A percentile compares a stretch with the other conserved stretches of the same genome.
Evolutionary conservation across 2,329 filamentous ascomycete genomes (phyloP).

Genomic region (Hypoxylon sp.): DNA sequence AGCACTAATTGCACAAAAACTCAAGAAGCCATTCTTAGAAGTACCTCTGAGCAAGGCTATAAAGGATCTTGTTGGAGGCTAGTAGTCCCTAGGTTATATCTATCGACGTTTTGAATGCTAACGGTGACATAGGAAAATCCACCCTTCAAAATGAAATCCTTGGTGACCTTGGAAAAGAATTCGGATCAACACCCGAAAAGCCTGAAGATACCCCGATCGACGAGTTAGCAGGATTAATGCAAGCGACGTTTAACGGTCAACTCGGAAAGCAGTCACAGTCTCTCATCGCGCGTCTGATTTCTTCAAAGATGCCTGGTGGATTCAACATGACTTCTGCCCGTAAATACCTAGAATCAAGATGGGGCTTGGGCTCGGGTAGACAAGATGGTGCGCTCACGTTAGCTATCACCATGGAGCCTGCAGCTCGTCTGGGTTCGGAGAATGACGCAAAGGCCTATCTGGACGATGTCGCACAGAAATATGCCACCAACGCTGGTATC

Average conservation of each 20-base stretch:
- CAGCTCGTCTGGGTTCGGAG: conserved; percentile 88
- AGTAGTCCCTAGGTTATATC: conserved; percentile 52
- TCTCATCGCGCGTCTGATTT: conserved; percentile 92
- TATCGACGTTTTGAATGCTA: conserved; percentile 20
- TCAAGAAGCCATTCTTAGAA: conserved; percentile 92
- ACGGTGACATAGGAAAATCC: conserved; percentile 79
- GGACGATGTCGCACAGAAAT: conserved; percentile 89
- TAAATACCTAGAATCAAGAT: conserved; percentile 94
- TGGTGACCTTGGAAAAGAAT: conserved; percentile 97
- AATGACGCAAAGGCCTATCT: conserved; percentile 92
- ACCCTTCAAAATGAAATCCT: conserved; percentile 99
- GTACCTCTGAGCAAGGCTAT: conserved; percentile 96
- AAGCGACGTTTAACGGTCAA: conserved; percentile 98
- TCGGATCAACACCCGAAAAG: conserved; percentile 97
- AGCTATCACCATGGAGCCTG: conserved; percentile 91
- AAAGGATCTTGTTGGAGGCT: conserved; percentile 97
- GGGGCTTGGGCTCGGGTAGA: conserved; percentile 86
- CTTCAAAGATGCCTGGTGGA: conserved; percentile 98
- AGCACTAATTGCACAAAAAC: conserved; percentile 91
- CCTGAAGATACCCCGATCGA: conserved; percentile 97
- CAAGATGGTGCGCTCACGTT: conserved; percentile 92
- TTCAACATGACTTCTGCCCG: conserved; percentile 98
- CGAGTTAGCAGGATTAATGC: conserved; percentile 94
- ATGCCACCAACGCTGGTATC: conserved; percentile 85
- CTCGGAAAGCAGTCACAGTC: conserved; percentile 96